Evolutionary conservation across 2,329 filamentous ascomycete species (phyloP).

Genomic region (Aspergillus pseudotamarii): DNA sequence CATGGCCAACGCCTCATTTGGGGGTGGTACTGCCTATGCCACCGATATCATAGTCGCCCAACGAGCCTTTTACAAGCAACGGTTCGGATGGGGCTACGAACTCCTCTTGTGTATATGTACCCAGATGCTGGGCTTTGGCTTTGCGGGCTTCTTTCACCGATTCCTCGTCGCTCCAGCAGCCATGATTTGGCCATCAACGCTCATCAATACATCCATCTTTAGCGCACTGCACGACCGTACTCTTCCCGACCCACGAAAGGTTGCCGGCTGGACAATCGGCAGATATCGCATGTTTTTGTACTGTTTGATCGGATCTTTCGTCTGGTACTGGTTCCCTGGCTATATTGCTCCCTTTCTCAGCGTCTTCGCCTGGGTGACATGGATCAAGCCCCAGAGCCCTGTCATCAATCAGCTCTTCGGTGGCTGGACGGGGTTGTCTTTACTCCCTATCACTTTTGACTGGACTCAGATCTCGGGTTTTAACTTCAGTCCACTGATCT

Average conservation of each 20-base stretch:
- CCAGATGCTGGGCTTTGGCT: slow-evolving; percentile 70
- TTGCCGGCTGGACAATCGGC: slow-evolving; percentile 66
- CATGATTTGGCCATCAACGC: slow-evolving; percentile 74
- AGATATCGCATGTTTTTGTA: slow-evolving; percentile 67
- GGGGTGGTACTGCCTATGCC: slow-evolving; percentile 64
- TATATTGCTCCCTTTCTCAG: slow-evolving; percentile 70
- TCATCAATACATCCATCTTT: slow-evolving; percentile 69
- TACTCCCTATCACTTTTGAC: slow-evolving; percentile 75
- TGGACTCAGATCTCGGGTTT: slow-evolving; percentile 74
- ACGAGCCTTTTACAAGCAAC: slow-evolving; percentile 70
- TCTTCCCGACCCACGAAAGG: slow-evolving; percentile 56
- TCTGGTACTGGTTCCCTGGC: slow-evolving; percentile 71
- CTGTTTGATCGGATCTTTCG: slow-evolving; percentile 60
- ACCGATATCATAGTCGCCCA: slow-evolving; percentile 75
- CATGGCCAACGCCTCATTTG: slow-evolving; percentile 68
- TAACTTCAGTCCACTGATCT: slow-evolving; percentile 68
- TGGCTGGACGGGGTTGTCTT: slow-evolving; percentile 65
- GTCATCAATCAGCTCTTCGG: slow-evolving; percentile 75
- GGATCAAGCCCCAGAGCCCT: slow-evolving; percentile 69
- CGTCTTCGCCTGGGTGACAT: slow-evolving; percentile 71
- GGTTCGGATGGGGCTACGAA: slow-evolving; percentile 69
- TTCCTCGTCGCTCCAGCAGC: slow-evolving; percentile 61
- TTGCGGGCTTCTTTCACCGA: slow-evolving; percentile 68
- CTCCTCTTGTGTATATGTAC: slow-evolving; percentile 68
- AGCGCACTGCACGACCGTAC: slow-evolving; percentile 72